These are phyloP conservation scores for Ceratobasidium sp. DNA, from an alignment of 1,284 basidiomycete genomes.

Conservation along the genomic window DNA sequence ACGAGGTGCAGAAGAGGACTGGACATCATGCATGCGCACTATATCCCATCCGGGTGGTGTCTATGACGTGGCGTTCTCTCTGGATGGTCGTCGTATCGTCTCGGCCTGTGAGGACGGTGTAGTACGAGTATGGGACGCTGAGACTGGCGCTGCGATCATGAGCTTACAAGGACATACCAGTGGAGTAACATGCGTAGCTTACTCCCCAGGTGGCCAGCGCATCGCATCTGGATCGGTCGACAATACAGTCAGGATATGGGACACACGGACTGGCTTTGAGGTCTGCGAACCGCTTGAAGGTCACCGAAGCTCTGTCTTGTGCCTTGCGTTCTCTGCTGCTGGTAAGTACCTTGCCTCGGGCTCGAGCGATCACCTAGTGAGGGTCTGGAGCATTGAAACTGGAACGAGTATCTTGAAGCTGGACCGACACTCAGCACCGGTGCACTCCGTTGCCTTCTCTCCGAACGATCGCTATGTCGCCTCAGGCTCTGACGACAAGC, in stretches of 20 bases:
- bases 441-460: conserved; percentile 2
- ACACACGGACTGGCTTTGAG: too few species aligned
- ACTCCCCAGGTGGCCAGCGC: too few species aligned
- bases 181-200: background rate
- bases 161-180: background rate
- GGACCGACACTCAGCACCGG: background rate
- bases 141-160: background rate
- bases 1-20: background rate
- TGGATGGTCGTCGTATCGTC: conserved; percentile 3
- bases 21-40: background rate
- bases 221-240: too few species aligned
- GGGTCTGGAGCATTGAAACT: background rate
- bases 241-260: too few species aligned
- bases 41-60: background rate
- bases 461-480: background rate
- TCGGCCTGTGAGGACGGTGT: background rate
- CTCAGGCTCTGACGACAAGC: background rate
- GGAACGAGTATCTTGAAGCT: background rate
- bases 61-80: background rate
- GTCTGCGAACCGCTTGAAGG: too few species aligned
- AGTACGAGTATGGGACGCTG: background rate
- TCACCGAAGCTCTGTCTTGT: too few species aligned
- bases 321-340: background rate
- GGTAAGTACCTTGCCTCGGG: background rate
- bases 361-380: background rate